Evolutionary conservation across 331 rosid species (phyloP), one percentile per base, ranked within the genome.

Genomic region (Prunus yedoensis): DNA sequence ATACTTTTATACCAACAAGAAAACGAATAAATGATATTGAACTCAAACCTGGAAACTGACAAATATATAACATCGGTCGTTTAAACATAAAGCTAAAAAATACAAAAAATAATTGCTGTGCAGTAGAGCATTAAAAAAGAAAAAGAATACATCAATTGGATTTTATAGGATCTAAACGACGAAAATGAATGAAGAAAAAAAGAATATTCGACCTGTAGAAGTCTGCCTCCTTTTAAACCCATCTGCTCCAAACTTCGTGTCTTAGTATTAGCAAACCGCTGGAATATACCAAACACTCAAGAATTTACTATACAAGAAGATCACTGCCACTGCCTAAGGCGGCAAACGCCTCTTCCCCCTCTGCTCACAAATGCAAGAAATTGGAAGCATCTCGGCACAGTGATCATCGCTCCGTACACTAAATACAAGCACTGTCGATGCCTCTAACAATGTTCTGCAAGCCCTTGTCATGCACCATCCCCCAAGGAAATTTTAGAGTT

Each of bases 401-500:
- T 73, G 56, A 75, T 43, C 81, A 80, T 64, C 71, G 73, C 68
- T 73, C 78, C 28, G 79, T 83, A 87, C 86, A 79, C 52, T 71
- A 84, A 20, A 81, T 79, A 90, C 91, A 80, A 63, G 87, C 75
- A 77, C 46, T 47, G 73, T 68, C 73, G 45, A 68, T 77, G 84
- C 78, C 79, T 68, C 71, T 78, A 28, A 28, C 72, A 78, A 71
- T 28, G 32, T 74, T 70, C 76, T 20, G 78, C 76, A 57, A 23
- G 53, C 61, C 74, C 75, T 67, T 45, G 35, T 57, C 58, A 45
- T 60, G 60, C 63, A 73, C 66, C 78, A 77, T 21, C 50, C 74
- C 70, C 50, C 71, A 56, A 70, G n/a, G 52, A 54, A 73, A 74
- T 8, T 28, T 89, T 68, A 92, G 77, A 90, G 88, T 89, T 95